Evolutionary conservation across 306 rosid species (phyloP).

Genomic region (Rubus parviflorus): DNA sequence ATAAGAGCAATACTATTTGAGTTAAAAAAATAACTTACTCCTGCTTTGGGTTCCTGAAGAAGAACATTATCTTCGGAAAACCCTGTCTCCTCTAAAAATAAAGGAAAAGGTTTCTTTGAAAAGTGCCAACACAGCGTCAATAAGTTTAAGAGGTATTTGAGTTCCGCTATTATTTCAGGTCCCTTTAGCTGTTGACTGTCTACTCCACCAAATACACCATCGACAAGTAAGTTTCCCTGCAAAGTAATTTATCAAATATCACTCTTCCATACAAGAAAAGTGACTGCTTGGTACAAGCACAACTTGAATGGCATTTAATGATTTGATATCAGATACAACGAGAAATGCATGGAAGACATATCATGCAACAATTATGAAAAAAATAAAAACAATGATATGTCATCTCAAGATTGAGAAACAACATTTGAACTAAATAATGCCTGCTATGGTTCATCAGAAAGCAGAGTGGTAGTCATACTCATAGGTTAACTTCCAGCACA

Average conservation of each 20-base stretch:
- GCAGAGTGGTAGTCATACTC: background rate
- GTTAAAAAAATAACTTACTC: conserved; percentile 55
- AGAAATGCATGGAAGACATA: background rate
- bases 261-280: background rate
- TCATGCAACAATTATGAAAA: too few relatives aligned
- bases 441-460: background rate
- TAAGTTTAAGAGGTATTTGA: conserved; percentile 67
- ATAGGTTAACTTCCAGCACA: background rate
- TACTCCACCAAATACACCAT: conserved; percentile 68
- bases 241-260: conserved; percentile 2
- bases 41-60: conserved; percentile 93
- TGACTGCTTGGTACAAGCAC: background rate
- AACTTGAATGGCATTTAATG: background rate
- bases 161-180: conserved; percentile 59
- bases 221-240: conserved; percentile 81
- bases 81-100: conserved; percentile 84
- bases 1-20: background rate
- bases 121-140: conserved; percentile 93
- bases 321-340: background rate
- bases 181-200: conserved; percentile 76
- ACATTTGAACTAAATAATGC: background rate
- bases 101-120: conserved; percentile 77
- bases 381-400: background rate
- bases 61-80: conserved; percentile 70
- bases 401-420: background rate